These are phyloP conservation scores for Papiliotrema fonsecae DNA, from an alignment of 1,284 basidiomycete genomes.

Conservation along the genomic window DNA sequence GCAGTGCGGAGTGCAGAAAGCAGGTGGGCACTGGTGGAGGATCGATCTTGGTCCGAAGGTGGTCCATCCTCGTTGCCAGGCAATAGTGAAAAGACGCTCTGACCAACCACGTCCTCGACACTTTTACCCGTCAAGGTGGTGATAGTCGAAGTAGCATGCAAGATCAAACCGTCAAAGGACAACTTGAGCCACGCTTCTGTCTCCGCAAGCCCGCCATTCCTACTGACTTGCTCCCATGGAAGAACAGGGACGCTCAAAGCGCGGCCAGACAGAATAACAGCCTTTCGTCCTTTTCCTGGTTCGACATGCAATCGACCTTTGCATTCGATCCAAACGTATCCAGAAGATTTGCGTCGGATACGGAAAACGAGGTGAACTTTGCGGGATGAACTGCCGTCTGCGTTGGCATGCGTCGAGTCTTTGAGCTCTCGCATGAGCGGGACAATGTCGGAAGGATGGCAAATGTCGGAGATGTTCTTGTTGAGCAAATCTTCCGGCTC, in stretches of 20 bases:
- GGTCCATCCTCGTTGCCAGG: constrained; percentile 34
- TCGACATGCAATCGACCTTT: constrained; percentile 79
- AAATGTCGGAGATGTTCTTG: constrained; percentile 67
- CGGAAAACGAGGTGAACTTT: constrained; percentile 73
- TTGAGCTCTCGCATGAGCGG: constrained; percentile 90
- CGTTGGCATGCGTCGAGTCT: constrained; percentile 55
- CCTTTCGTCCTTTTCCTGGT: constrained; percentile 82
- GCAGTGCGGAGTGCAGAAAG: constrained; percentile 22
- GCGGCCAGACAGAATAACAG: constrained; percentile 75
- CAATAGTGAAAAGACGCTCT: constrained; percentile 38
- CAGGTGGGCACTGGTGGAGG: constrained; percentile 23
- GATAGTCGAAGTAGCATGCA: constrained; percentile 32
- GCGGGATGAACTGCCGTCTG: constrained; percentile 32
- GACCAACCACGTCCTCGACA: constrained; percentile 36
- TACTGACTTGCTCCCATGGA: constrained; percentile 57
- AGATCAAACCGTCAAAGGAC: constrained; percentile 40
- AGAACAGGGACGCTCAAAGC: constrained; percentile 62
- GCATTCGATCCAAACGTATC: constrained; percentile 80
- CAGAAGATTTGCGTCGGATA: constrained; percentile 59
- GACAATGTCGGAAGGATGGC: constrained; percentile 83
- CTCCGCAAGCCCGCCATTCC: constrained; percentile 53
- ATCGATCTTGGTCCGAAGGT: constrained; percentile 17
- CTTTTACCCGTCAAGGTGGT: constrained; percentile 29
- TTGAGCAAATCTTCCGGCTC: constrained; percentile 76
- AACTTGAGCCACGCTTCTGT: constrained; percentile 40